Evolutionary conservation across 2,329 filamentous ascomycete genomes (phyloP), one percentile per base, ranked within the genome.

Genomic region (Penicillium brasilianum): DNA sequence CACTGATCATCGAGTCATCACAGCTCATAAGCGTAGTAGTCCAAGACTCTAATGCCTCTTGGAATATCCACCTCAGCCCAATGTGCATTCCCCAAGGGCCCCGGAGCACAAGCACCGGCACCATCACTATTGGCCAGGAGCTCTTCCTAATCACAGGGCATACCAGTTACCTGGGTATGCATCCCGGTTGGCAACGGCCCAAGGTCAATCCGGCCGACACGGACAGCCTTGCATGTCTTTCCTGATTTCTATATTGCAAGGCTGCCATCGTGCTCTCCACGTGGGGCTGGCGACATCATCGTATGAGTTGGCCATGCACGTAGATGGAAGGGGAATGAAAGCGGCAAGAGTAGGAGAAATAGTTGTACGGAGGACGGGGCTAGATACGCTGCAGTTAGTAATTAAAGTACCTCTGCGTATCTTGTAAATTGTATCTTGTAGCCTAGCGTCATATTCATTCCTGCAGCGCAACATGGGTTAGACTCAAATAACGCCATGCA

Each of bases 121-220:
- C 43, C 43, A 18, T n/a, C 28, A 34, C 25, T n/a, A 20, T 30
- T 11, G 46, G 46, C 46, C 8, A 2, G 8, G 6, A 18, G 34
- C 3, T 18, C 25, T 18, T 18, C 59, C 59, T n/a, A 58, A 61
- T 61, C 20, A 16, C 28, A 39, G n/a, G 2, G 22, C 39, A 51
- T 61, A 34, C 59, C 59, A 61, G 37, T 49, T 51, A 50, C 55
- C 59, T 51, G 59, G 59, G 54, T 52, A 16, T 8, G 30, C 9
- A 20, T 25, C 50, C 50, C 6, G 13, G 18, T 10, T 28, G 10
- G 39, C 50, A 50, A 50, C 46, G 48, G 48, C 6, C 14, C 9
- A 18, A 50, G 46, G 16, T 14, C 16, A 32, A 37, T 52, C 49
- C 49, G 20, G 41, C 41, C 41, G 6, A 25, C 14, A 13, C 20